Evolutionary conservation across 2,329 filamentous ascomycete species (phyloP), one percentile per base, ranked within the genome.

Genomic region (Zarea fungicola): DNA sequence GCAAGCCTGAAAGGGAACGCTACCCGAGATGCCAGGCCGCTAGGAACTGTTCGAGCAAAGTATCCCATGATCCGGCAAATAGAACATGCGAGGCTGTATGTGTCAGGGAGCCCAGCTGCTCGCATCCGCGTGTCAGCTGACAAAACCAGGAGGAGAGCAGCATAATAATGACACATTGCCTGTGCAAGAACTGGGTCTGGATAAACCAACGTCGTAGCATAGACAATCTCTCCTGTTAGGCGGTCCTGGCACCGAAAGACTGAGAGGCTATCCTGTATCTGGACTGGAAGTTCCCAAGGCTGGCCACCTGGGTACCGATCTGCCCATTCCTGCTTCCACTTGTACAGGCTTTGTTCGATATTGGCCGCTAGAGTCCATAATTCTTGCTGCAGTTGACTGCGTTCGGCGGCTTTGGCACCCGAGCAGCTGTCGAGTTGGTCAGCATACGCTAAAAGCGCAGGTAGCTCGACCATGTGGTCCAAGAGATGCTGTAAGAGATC

Each of bases 141-240:
- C 21, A 40, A 40, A 16, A 40, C 23, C 6, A 40, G 36, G 36
- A 40, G 21, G 4, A 40, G 36, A 40, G 36, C 36, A 23, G 36
- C 36, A 18, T 40, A 40, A n/a, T 40, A 40, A 19, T 40, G 23
- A 40, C 36, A 40, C 36, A 40, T 40, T 13, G 36, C 36, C 36
- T 40, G 36, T 7, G 36, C 36, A 23, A 40, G 36, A 8, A 40
- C 36, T 23, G 36, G 36, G 36, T 40, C 36, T 6, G 36, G 36
- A 21, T 40, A 40, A 9, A 40, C 36, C 14, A 40, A n/a, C 36
- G 36, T 40, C 6, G 18, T 40, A 19, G 19, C 23, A 40, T 26
- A 23, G 5, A 23, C 23, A 40, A 40, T 18, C 19, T 40, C 36
- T 40, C 36, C 36, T 6, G 36, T 40, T 22, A 19, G 4, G 6